These are phyloP conservation scores for Ceratocystiopsis minuta DNA, from an alignment of 2,329 filamentous ascomycete species.

Conservation along the genomic window DNA sequence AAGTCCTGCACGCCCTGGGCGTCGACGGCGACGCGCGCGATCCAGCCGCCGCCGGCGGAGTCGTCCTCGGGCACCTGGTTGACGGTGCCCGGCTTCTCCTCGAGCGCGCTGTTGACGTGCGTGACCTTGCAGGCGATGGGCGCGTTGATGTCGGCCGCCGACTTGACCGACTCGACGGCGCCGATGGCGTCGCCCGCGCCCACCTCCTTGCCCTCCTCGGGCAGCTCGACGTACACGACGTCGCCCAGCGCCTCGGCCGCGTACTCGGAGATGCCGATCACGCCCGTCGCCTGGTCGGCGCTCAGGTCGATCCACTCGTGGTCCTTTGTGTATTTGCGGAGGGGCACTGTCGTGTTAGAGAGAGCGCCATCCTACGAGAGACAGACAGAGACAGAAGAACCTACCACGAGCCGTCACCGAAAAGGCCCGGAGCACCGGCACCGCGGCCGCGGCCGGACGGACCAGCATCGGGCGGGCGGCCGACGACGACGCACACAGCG, in stretches of 20 bases:
- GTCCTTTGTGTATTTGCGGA: slow-evolving; percentile 85
- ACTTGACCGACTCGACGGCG: slow-evolving; percentile 96
- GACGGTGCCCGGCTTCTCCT: slow-evolving; percentile 72
- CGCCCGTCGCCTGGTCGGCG: slow-evolving; percentile 64
- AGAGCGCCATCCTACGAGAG: slow-evolving; percentile 1
- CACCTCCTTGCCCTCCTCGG: slow-evolving; percentile 50
- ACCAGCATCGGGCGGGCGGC: slow-evolving; percentile 17
- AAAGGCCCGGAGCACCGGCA: slow-evolving; percentile 25
- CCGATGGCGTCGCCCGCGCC: slow-evolving; percentile 68
- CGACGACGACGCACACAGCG: slow-evolving; percentile 14
- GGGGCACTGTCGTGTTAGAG: slow-evolving; percentile 28
- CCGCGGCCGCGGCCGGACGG: slow-evolving; percentile 12
- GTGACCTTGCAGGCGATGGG: slow-evolving; percentile 64
- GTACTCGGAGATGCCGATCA: slow-evolving; percentile 74
- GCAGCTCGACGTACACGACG: slow-evolving; percentile 93
- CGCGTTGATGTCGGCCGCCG: slow-evolving; percentile 89
- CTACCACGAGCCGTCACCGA: slow-evolving; percentile 26
- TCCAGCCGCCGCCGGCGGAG: slow-evolving; percentile 65
- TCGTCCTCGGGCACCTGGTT: slow-evolving; percentile 78
- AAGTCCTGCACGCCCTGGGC: slow-evolving; percentile 49
- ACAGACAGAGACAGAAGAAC: slow-evolving; percentile 9
- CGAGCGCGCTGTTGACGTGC: slow-evolving; percentile 54
- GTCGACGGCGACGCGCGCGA: slow-evolving; percentile 67
- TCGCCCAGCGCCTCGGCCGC: slow-evolving; percentile 85
- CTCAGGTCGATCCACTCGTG: slow-evolving; percentile 96